A percentile compares a stretch with the other conserved stretches of the same genome.
phyloP scores from a whole-genome alignment of 192 early-diverging fungal genomes.

The Coemansia sp. region DNA sequence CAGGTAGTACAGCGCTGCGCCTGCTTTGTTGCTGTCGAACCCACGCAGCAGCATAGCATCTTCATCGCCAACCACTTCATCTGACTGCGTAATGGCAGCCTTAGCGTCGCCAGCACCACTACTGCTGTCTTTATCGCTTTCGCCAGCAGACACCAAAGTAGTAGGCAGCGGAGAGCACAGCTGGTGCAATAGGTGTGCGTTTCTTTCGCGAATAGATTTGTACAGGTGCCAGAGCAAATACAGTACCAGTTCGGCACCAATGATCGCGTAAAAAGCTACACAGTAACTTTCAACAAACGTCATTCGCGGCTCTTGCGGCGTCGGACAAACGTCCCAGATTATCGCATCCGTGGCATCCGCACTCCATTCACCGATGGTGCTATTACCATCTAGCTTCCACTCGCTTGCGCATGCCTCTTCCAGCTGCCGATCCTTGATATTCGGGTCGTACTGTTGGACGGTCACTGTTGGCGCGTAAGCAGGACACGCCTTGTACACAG shows the following conservation, averaged over 20 bases:
- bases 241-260: conserved; percentile 49
- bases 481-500: conserved; percentile 56
- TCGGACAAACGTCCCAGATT: conserved; percentile 57
- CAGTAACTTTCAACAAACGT: conserved; percentile 59
- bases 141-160: not conserved
- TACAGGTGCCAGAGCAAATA: conserved; percentile 58
- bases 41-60: conserved; percentile 62
- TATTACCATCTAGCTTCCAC: conserved; percentile 32
- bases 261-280: conserved; percentile 56
- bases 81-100: not conserved
- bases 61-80: not conserved
- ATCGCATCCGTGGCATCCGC: conserved; percentile 8
- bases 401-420: conserved; percentile 20
- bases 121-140: conserved; percentile 3
- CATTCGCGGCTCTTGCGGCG: conserved; percentile 44
- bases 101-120: not conserved
- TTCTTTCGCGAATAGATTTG: conserved; percentile 40
- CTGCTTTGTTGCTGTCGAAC: conserved; percentile 59
- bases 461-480: conserved; percentile 49
- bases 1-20: conserved; percentile 55
- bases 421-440: conserved; percentile 49
- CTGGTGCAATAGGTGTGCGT: conserved; percentile 19
- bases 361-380: conserved; percentile 19
- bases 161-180: conserved; percentile 14
- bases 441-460: conserved; percentile 51